Evolutionary conservation across 345 rosid genomes (phyloP), one percentile per base, ranked within the genome.

Genomic region (Passiflora organensis): DNA sequence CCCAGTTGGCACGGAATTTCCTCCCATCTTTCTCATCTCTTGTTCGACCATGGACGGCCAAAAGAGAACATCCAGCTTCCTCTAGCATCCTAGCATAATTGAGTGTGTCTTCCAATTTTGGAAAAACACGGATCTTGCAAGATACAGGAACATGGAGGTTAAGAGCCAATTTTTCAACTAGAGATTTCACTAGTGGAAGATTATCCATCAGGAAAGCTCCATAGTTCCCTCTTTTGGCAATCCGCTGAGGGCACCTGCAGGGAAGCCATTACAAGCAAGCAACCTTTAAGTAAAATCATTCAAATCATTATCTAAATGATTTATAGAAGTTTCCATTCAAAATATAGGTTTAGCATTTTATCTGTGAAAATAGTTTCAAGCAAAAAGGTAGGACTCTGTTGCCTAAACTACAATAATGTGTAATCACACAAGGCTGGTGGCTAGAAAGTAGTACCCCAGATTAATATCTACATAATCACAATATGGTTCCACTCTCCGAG

Each of bases 151-250:
- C 89, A 50, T 49, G 32, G 48, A 88, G 85, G 50, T 80, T 93
- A 59, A 22, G 58, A 65, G 69, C 80, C 59, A 93, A 63, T 60
- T 89, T 93, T 54, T 84, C 91, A 22, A 93, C 96, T 14, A 93
- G 70, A 18, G 94, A 80, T 66, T 86, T 82, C 55, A 89, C 86
- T 3, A 93, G 76, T 28, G 91, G 95, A 62, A 93, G 94, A 53
- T 93, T 81, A 72, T 93, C 97, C 99, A 93, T 93, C 58, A 93
- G 42, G 67, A 93, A 93, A 16, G 97, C 99, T 56, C 99, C 99
- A 36, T 93, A 93, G 51, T 89, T 53, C 18, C 99, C 97, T 43
- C 96, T 74, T 69, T 68, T 76, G 2, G 99, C 99, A 51, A 93
- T 83, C 36, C 95, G 96, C 64, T 91, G 96, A 48, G 97, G 97